These are phyloP conservation scores for Eucalyptus pauciflora DNA, from an alignment of 345 rosid genomes.

Conservation along the genomic window DNA sequence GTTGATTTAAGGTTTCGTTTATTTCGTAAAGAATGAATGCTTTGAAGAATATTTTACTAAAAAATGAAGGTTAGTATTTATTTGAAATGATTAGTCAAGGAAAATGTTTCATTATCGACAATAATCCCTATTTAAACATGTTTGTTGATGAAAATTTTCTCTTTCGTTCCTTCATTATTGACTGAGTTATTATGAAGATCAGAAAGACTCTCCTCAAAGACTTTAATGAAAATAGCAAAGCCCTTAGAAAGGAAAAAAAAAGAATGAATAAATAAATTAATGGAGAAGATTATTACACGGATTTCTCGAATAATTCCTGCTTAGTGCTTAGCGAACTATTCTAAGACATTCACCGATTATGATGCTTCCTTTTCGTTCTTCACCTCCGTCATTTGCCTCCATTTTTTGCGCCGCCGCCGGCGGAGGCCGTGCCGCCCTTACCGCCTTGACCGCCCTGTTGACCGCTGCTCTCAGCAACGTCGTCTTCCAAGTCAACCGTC, in stretches of 20 bases:
- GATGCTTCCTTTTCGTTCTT: not conserved
- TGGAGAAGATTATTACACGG: not conserved
- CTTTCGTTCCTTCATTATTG: not conserved
- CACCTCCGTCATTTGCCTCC: not conserved
- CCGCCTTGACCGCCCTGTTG: not conserved
- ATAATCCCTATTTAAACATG: not conserved
- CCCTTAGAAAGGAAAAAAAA: not conserved
- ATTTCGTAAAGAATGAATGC: accelerated
- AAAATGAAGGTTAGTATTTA: not conserved
- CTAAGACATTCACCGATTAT: not conserved
- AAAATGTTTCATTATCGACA: not conserved
- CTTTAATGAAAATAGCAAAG: not conserved
- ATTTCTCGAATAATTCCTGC: not conserved
- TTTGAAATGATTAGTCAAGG: not conserved
- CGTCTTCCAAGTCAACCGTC: not conserved
- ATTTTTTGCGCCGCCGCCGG: not conserved
- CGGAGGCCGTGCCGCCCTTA: not conserved
- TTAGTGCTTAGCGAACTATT: not conserved
- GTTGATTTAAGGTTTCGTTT: not conserved
- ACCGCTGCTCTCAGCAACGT: not conserved
- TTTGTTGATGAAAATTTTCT: not conserved
- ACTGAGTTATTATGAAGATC: not conserved
- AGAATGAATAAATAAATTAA: not conserved
- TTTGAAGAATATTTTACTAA: not conserved
- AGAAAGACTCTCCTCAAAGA: not conserved